Evolutionary conservation across 2,329 filamentous ascomycete genomes (phyloP).

Genomic region (Penicillium brevicompactum): DNA sequence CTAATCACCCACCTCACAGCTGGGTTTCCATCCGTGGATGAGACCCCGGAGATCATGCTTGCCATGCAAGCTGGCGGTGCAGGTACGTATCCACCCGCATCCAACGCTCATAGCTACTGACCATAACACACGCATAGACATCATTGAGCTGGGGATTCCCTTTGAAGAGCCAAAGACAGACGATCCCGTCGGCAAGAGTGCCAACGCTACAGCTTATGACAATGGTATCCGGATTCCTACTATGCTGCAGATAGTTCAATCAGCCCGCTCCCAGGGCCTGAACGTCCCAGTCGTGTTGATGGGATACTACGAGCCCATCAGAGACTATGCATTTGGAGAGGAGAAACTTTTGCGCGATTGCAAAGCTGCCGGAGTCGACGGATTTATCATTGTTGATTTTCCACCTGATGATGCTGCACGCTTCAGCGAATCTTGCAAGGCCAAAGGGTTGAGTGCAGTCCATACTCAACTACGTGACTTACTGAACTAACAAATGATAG

Average conservation of each 20-base stretch:
- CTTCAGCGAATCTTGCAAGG: conserved; percentile 82
- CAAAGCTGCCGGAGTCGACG: conserved; percentile 49
- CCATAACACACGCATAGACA: conserved; percentile 55
- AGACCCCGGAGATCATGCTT: conserved; percentile 79
- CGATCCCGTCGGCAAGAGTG: conserved; percentile 89
- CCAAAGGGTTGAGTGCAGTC: conserved; percentile 57
- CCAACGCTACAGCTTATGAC: conserved; percentile 81
- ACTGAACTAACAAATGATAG: conserved; percentile 40
- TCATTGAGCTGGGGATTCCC: conserved; percentile 91
- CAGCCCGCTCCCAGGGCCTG: conserved; percentile 73
- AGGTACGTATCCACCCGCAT: conserved; percentile 56
- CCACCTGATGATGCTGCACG: conserved; percentile 33
- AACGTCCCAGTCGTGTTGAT: conserved; percentile 83
- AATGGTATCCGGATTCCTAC: conserved; percentile 81
- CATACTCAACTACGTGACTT: too few relatives aligned
- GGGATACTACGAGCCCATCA: conserved; percentile 96
- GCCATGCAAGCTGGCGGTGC: conserved; percentile 88
- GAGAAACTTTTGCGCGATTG: conserved; percentile 79
- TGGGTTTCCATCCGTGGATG: conserved; percentile 76
- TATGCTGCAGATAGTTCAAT: conserved; percentile 78
- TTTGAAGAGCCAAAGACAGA: conserved; percentile 97
- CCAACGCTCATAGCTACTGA: background rate
- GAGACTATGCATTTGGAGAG: conserved; percentile 78
- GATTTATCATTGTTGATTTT: conserved; percentile 21
- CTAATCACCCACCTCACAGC: conserved; percentile 94